Conservation (phyloP, 495 filamentous ascomycete species). For the Corynascus novoguineensis region DNA sequence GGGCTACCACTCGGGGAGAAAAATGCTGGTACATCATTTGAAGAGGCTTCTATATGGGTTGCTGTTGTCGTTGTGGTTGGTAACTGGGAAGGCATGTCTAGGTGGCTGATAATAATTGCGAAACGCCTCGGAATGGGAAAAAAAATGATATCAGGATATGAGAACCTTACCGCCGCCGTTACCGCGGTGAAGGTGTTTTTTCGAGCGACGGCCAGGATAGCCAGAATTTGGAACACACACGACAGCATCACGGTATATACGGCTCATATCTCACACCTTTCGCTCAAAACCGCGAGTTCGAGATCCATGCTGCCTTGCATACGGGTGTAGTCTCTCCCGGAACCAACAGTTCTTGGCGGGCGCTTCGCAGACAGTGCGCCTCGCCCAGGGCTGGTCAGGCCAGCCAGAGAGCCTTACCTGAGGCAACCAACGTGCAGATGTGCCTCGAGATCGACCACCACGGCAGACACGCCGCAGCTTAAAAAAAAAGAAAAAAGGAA, state of each 20-base stretch:
- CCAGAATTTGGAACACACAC: too few relatives aligned
- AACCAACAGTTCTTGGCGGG: constrained; percentile 6
- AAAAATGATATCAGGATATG: too few relatives aligned
- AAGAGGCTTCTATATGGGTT: neutral
- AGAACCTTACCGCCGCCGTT: too few relatives aligned
- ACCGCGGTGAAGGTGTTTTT: too few relatives aligned
- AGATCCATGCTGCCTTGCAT: neutral
- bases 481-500: too few relatives aligned
- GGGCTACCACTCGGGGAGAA: neutral
- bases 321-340: neutral
- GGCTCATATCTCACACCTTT: neutral
- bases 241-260: too few relatives aligned
- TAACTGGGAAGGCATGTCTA: too few relatives aligned
- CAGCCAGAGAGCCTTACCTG: neutral
- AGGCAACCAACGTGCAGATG: too few relatives aligned
- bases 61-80: too few relatives aligned
- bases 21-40: neutral
- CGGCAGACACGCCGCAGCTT: neutral
- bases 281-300: neutral
- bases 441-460: neutral
- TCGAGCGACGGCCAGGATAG: too few relatives aligned
- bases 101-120: too few relatives aligned
- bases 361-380: neutral
- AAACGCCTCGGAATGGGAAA: too few relatives aligned
- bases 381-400: neutral